A percentile compares a stretch with the other conserved stretches of the same genome.
Evolutionary conservation across 2,329 filamentous ascomycete species (phyloP).

Genomic region (Dryadomyces quercus-mongolicae): DNA sequence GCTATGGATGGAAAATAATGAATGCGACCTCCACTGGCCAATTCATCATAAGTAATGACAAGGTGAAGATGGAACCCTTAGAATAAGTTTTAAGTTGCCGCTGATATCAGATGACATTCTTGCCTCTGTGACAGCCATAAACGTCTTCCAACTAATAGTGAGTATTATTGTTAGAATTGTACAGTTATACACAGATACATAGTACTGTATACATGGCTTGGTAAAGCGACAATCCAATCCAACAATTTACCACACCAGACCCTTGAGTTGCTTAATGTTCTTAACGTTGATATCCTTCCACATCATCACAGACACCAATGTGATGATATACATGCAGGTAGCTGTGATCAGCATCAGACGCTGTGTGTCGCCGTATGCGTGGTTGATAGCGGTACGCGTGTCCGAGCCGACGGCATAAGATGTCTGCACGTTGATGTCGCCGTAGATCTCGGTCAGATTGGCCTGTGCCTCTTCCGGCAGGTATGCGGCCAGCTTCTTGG

Average conservation of each 20-base stretch:
- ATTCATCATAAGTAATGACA: no score
- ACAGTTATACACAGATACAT: no score
- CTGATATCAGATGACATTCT: no score
- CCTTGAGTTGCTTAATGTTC: slow-evolving; percentile 18
- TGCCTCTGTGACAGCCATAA: no score
- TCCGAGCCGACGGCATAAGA: slow-evolving; percentile 35
- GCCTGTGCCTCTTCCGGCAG: slow-evolving; percentile 30
- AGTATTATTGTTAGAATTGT: no score
- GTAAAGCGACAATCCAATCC: no score
- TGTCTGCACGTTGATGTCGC: slow-evolving; percentile 36
- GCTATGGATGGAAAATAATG: no score
- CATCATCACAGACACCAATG: slow-evolving; percentile 3
- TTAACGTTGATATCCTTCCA: slow-evolving; percentile 17
- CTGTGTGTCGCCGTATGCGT: slow-evolving; percentile 41
- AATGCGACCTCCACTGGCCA: no score
- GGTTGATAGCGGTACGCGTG: slow-evolving; percentile 39
- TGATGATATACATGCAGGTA: slow-evolving; percentile 18
- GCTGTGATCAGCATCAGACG: slow-evolving; percentile 33
- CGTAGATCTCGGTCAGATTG: slow-evolving; percentile 28
- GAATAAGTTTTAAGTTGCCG: no score
- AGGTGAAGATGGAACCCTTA: no score
- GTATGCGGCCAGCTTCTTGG: slow-evolving; percentile 32
- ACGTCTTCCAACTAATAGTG: no score
- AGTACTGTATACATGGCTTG: no score
- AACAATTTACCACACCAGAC: background rate